Conservation (phyloP, 73 alveolate species). For the Diophrys appendiculata region DNA sequence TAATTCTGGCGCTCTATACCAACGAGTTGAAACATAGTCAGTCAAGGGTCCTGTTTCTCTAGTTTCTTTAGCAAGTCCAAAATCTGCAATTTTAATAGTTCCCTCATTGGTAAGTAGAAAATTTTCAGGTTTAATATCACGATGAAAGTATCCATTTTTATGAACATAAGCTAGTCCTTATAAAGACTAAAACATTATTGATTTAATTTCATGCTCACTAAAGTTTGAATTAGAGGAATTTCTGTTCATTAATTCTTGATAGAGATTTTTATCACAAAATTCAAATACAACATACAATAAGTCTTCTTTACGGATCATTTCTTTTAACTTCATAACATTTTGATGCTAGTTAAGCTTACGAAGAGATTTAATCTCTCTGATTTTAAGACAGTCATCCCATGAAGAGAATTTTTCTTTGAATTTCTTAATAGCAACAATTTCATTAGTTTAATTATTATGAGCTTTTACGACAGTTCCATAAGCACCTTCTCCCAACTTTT, state of each 20-base stretch:
- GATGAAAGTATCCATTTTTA: conserved; percentile 53
- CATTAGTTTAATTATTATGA: conserved; percentile 76
- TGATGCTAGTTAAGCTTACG: conserved; percentile 34
- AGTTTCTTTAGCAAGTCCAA: conserved; percentile 72
- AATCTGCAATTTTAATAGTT: conserved; percentile 65
- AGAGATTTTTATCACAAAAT: not conserved
- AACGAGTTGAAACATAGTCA: conserved; percentile 82
- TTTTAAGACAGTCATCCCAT: conserved; percentile 78
- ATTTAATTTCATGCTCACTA: conserved; percentile 11
- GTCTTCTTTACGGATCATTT: conserved; percentile 1
- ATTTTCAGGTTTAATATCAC: conserved; percentile 75
- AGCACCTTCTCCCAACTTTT: conserved; percentile 90
- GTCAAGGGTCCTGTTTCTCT: conserved; percentile 58
- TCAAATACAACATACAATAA: conserved; percentile 13
- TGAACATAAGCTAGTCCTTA: conserved; percentile 46
- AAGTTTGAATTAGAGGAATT: not conserved
- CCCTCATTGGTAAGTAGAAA: conserved; percentile 44
- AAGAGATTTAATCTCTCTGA: conserved; percentile 69
- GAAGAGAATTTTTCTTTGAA: conserved; percentile 73
- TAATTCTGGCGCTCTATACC: conserved; percentile 87
- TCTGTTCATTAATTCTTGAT: not conserved
- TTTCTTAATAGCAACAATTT: conserved; percentile 82
- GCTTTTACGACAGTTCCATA: conserved; percentile 90
- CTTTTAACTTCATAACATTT: not conserved
- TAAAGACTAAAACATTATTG: not conserved